Conservation (phyloP, 805 yeast genomes). For the Wickerhamiella siamensis region DNA sequence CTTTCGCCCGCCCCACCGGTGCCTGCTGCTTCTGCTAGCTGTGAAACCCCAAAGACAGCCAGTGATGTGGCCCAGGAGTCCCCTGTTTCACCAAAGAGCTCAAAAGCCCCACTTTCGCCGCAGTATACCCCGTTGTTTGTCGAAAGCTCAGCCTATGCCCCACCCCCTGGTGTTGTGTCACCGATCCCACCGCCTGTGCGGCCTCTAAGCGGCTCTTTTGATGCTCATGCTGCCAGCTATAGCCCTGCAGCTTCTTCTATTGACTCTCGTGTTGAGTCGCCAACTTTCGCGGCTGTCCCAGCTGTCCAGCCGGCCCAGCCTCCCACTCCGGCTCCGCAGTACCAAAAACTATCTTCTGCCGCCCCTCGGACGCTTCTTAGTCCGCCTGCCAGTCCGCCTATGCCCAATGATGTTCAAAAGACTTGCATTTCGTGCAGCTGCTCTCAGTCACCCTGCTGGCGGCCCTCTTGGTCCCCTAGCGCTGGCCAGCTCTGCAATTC, state of each 20-base stretch:
- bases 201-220: not conserved
- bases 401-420: constrained; percentile 1
- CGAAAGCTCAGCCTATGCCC: not conserved
- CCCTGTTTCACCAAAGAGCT: not conserved
- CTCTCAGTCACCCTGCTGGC: constrained; percentile 92
- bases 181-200: not conserved
- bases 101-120: not conserved
- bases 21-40: not conserved
- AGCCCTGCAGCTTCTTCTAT: no score
- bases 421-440: constrained; percentile 79
- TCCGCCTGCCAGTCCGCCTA: constrained; percentile 13
- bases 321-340: not conserved
- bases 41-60: not conserved
- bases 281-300: not conserved
- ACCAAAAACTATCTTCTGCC: not conserved
- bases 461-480: constrained; percentile 86
- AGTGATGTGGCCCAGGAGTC: not conserved
- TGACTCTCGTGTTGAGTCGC: not conserved
- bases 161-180: not conserved
- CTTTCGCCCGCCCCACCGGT: not conserved
- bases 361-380: constrained; percentile 8
- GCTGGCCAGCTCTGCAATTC: constrained; percentile 96
- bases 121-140: not conserved
- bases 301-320: not conserved
- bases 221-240: no score